These are phyloP conservation scores for Fusarium begoniae DNA, from an alignment of 2,329 filamentous ascomycete species.

Conservation along the genomic window DNA sequence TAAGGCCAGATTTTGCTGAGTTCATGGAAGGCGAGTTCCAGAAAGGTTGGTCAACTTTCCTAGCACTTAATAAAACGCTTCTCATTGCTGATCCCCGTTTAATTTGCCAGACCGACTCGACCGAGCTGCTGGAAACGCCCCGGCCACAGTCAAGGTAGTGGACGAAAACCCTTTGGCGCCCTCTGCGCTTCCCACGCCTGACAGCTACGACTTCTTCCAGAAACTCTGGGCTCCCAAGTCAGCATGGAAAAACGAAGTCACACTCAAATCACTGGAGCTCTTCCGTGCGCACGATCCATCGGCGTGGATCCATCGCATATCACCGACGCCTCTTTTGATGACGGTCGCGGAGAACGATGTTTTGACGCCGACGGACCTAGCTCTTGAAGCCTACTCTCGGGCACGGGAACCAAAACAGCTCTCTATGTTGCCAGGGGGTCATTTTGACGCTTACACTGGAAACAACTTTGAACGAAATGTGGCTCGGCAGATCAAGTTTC, in stretches of 20 bases:
- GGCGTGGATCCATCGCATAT: background rate
- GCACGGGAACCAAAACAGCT: background rate
- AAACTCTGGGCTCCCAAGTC: background rate
- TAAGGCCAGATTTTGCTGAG: background rate
- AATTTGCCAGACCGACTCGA: background rate
- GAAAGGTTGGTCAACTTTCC: background rate
- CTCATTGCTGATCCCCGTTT: background rate
- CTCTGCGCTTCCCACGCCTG: background rate
- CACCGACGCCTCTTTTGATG: background rate
- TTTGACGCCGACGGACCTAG: background rate
- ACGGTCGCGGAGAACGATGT: background rate
- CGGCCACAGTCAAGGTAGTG: background rate
- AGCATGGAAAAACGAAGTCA: background rate
- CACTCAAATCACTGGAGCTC: background rate
- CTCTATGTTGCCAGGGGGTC: background rate
- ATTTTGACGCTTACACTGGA: background rate
- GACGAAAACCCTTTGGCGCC: background rate
- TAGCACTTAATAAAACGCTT: rapidly evolving
- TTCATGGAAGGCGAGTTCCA: background rate
- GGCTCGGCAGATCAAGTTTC: background rate
- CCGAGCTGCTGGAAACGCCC: background rate
- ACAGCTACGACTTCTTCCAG: background rate
- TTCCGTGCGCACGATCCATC: background rate
- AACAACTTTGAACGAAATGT: background rate
- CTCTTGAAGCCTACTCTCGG: background rate